Conservation (phyloP, 441 rosid genomes). For the Syzygium malaccense region DNA sequence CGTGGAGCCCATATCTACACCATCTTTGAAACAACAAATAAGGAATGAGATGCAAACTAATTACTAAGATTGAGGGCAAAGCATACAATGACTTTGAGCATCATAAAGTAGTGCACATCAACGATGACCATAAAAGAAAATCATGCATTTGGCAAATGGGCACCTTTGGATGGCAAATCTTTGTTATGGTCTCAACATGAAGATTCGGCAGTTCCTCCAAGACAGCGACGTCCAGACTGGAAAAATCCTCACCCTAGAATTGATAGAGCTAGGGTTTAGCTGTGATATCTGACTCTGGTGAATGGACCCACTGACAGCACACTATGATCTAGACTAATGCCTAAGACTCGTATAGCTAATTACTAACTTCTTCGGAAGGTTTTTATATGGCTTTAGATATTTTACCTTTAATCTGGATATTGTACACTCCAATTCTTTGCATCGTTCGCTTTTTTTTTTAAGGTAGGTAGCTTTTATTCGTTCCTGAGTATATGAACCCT, state of each 20-base stretch:
- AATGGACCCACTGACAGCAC: neutral
- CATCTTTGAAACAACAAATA: neutral
- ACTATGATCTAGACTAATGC: neutral
- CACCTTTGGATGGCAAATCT: conserved; percentile 50
- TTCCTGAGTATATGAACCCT: neutral
- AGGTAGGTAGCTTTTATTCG: too few species aligned
- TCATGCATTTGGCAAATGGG: neutral
- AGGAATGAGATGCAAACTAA: neutral
- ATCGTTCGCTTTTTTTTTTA: conserved; percentile 28
- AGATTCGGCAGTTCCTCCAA: conserved; percentile 52
- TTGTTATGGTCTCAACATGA: conserved; percentile 51
- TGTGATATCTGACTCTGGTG: neutral
- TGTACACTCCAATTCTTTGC: conserved; percentile 39
- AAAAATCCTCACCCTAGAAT: conserved; percentile 49
- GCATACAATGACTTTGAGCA: neutral
- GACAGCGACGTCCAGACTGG: conserved; percentile 26
- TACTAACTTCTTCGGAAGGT: neutral
- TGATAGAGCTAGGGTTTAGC: neutral
- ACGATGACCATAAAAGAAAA: neutral
- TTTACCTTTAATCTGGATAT: conserved; percentile 42
- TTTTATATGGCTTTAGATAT: neutral
- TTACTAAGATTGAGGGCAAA: too few species aligned
- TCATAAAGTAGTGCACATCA: neutral
- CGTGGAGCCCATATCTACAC: neutral
- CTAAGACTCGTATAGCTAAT: neutral